These are phyloP conservation scores for Chalciporus pseudorubinellus DNA, from an alignment of 768 basidiomycete genomes.

Conservation along the genomic window DNA sequence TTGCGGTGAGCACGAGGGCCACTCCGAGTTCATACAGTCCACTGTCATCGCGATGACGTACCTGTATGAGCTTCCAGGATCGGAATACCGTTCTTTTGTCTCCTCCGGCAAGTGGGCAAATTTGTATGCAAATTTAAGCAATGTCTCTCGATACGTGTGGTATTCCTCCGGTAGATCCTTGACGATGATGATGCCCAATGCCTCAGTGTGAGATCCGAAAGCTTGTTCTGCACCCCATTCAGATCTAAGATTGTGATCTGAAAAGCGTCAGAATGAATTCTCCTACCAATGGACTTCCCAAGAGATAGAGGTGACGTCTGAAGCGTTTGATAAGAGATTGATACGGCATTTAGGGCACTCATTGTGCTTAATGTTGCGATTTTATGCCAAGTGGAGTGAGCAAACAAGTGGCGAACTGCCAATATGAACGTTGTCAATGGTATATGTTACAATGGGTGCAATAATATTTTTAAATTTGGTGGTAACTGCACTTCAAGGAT, in stretches of 20 bases:
- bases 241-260: neutral
- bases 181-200: conserved; percentile 79
- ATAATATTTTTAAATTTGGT: no score
- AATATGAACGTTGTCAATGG: no score
- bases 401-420: neutral
- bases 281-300: conserved; percentile 58
- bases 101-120: conserved; percentile 72
- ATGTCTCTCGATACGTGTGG: conserved; percentile 55
- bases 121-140: conserved; percentile 71
- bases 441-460: no score
- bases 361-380: conserved; percentile 8
- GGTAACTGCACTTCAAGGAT: no score
- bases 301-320: conserved; percentile 52
- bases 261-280: neutral
- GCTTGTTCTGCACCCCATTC: conserved; percentile 54
- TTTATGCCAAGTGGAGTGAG: neutral
- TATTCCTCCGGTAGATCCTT: conserved; percentile 77
- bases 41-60: conserved; percentile 29
- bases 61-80: conserved; percentile 75
- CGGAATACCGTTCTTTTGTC: conserved; percentile 69
- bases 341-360: conserved; percentile 34
- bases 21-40: neutral
- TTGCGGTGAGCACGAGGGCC: conserved; percentile 1
- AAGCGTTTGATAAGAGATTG: conserved; percentile 62
- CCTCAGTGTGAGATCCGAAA: conserved; percentile 76